These are phyloP conservation scores for Leishmania arabica DNA, from an alignment of 208 protist species.

Conservation along the genomic window DNA sequence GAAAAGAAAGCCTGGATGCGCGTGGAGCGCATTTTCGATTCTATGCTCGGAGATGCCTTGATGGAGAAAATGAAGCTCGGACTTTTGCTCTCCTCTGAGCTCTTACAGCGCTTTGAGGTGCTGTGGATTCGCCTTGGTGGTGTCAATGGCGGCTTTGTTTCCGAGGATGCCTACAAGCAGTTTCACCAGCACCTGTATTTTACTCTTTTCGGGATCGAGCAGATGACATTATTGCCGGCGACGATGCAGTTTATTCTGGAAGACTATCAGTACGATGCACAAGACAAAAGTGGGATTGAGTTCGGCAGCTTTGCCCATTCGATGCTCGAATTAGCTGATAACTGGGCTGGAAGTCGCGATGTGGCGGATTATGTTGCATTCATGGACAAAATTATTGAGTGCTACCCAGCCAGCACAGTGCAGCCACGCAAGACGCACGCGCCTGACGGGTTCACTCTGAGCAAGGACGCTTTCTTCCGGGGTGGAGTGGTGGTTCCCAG, in stretches of 20 bases:
- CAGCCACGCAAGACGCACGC: background rate
- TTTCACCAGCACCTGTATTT: conserved; percentile 70
- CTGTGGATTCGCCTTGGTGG: conserved; percentile 54
- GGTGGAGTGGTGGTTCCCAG: conserved; percentile 24
- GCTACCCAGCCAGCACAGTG: background rate
- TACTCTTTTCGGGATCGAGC: conserved; percentile 50
- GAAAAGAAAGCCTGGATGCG: conserved; percentile 59
- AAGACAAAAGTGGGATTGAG: conserved; percentile 36
- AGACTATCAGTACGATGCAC: conserved; percentile 60
- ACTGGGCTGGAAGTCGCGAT: conserved; percentile 56
- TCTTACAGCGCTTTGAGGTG: conserved; percentile 46
- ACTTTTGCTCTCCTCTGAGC: conserved; percentile 41
- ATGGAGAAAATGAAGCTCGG: conserved; percentile 57
- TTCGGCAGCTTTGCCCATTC: conserved; percentile 69
- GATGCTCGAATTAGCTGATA: conserved; percentile 79
- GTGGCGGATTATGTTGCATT: conserved; percentile 44
- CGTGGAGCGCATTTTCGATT: conserved; percentile 65
- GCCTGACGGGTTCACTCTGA: conserved; percentile 14
- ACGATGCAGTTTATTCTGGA: conserved; percentile 53
- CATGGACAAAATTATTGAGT: conserved; percentile 14
- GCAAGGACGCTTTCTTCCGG: conserved; percentile 33
- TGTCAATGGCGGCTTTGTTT: conserved; percentile 23
- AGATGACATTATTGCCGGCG: conserved; percentile 45
- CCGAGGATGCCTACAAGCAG: conserved; percentile 57
- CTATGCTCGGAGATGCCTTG: conserved; percentile 53